Evolutionary conservation across 139 green algal species (phyloP).

Genomic region (Closterium sp.): DNA sequence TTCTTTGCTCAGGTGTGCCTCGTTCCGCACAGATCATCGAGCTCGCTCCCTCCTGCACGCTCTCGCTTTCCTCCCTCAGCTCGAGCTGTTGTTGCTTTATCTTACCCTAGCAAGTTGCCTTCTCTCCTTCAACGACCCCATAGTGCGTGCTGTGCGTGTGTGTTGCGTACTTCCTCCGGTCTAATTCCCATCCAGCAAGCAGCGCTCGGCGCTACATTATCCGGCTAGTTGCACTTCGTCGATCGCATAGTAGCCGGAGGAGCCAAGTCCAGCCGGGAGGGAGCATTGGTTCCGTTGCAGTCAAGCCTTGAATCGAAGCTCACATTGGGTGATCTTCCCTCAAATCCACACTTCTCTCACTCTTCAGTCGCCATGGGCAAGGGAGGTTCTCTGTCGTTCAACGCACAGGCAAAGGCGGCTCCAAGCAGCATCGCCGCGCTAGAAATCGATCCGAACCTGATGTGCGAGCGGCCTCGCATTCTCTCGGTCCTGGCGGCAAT

Average conservation of each 20-base stretch:
- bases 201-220: not conserved
- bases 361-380: not conserved
- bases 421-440: not conserved
- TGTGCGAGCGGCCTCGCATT: constrained; percentile 13
- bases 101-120: too few species aligned
- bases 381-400: not conserved
- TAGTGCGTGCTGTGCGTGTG: not conserved
- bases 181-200: not conserved
- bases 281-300: too few species aligned
- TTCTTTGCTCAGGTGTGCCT: not conserved
- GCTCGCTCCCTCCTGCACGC: not conserved
- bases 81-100: too few species aligned
- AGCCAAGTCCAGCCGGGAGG: too few species aligned
- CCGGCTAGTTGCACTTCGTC: too few species aligned
- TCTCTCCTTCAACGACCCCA: too few species aligned
- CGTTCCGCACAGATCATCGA: not conserved
- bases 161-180: not conserved
- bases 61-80: not conserved
- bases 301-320: too few species aligned
- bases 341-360: too few species aligned
- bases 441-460: not conserved
- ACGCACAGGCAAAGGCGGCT: not conserved
- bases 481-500: constrained; percentile 31
- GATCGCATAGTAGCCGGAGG: too few species aligned
- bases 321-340: too few species aligned